These are phyloP conservation scores for Pyrenophora teres DNA, from an alignment of 2,329 filamentous ascomycete genomes.

Conservation along the genomic window DNA sequence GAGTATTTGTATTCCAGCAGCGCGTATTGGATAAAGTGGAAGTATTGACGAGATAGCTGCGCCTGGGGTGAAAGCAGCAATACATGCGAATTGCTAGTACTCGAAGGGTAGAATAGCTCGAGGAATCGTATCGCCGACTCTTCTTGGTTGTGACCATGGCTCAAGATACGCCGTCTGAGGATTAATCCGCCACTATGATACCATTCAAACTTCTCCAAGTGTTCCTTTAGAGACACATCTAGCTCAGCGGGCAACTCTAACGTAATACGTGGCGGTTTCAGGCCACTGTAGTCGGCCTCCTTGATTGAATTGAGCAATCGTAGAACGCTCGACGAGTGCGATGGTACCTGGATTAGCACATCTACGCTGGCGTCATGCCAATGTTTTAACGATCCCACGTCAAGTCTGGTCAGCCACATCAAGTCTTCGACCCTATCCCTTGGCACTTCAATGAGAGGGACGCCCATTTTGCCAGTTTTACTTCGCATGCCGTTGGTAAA, in stretches of 20 bases:
- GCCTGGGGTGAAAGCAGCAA: constrained; percentile 82
- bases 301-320: constrained; percentile 77
- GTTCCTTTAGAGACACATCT: constrained; percentile 67
- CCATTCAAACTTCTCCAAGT: constrained; percentile 70
- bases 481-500: constrained; percentile 66
- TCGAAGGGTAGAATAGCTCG: constrained; percentile 83
- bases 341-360: constrained; percentile 78
- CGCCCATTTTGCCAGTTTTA: constrained; percentile 57
- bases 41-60: constrained; percentile 80
- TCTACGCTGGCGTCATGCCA: constrained; percentile 83
- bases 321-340: constrained; percentile 74
- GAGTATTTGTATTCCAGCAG: constrained; percentile 81
- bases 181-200: constrained; percentile 64
- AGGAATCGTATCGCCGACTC: constrained; percentile 76
- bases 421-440: constrained; percentile 65
- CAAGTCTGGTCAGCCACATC: constrained; percentile 78
- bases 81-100: constrained; percentile 69
- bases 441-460: constrained; percentile 78
- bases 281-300: constrained; percentile 74
- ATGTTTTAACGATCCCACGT: constrained; percentile 70
- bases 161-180: constrained; percentile 74
- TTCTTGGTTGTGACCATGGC: constrained; percentile 63
- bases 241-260: constrained; percentile 78
- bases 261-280: constrained; percentile 73
- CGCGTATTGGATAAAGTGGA: constrained; percentile 81